A percentile compares a stretch with the other conserved stretches of the same genome.
phyloP scores from a whole-genome alignment of 768 basidiomycete species.

The Favolaschia claudopus region DNA sequence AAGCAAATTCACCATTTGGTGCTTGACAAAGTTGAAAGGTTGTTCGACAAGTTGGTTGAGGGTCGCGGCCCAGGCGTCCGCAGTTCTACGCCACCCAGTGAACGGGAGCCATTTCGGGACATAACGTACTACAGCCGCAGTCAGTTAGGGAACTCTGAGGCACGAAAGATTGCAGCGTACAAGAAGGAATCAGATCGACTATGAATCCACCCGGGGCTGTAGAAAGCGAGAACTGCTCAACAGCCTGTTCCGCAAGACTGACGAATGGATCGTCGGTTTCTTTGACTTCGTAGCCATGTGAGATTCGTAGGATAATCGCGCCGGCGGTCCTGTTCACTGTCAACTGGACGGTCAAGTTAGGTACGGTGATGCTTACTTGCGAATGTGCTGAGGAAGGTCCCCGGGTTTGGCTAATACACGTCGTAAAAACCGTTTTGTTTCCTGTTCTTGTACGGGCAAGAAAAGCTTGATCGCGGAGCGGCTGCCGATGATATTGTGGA shows the following conservation, averaged over 20 bases:
- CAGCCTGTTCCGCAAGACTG: conserved; percentile 59
- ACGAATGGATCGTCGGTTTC: conserved; percentile 60
- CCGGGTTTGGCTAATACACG: conserved; percentile 56
- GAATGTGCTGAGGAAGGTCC: conserved; percentile 53
- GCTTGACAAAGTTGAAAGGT: conserved; percentile 65
- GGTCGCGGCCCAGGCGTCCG: conserved; percentile 59
- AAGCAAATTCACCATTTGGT: conserved; percentile 57
- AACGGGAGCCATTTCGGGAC: conserved; percentile 73
- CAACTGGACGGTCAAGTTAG: conserved; percentile 8
- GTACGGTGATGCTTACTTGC: conserved; percentile 45
- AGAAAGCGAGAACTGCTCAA: conserved; percentile 60
- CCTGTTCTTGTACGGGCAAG: conserved; percentile 51
- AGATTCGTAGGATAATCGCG: conserved; percentile 60
- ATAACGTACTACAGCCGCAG: conserved; percentile 55
- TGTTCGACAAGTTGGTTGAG: conserved; percentile 62
- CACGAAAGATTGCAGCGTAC: conserved; percentile 38
- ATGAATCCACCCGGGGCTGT: conserved; percentile 60
- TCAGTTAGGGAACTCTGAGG: not conserved
- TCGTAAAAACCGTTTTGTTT: conserved; percentile 56
- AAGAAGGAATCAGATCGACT: conserved; percentile 58
- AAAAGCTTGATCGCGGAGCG: conserved; percentile 51
- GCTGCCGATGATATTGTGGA: conserved; percentile 59
- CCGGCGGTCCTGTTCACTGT: conserved; percentile 52
- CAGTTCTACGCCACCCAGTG: conserved; percentile 62
- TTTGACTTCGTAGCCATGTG: conserved; percentile 61